phyloP scores from a whole-genome alignment of 116 monocot species.

The Papilionanthe hybrid region DNA sequence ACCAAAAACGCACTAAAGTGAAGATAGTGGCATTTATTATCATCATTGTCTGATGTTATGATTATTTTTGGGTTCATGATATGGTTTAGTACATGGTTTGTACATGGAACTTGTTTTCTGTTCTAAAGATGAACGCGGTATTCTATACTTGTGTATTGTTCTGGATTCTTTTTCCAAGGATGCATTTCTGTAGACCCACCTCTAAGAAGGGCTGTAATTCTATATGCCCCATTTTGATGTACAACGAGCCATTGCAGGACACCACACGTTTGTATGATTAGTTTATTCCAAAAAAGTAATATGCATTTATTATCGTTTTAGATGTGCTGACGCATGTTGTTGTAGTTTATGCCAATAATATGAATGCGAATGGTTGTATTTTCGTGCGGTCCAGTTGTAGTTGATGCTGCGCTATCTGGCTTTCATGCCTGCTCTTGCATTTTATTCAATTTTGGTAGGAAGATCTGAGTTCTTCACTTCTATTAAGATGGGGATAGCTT shows the following conservation, averaged over 20 bases:
- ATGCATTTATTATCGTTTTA: background rate
- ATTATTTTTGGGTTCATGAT: background rate
- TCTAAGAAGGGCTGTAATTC: background rate
- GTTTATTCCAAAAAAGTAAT: background rate
- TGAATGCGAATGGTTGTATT: too few relatives aligned
- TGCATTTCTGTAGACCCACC: background rate
- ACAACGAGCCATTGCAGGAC: background rate
- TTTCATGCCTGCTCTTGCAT: too few relatives aligned
- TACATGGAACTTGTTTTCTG: background rate
- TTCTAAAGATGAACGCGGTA: background rate
- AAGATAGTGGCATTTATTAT: background rate
- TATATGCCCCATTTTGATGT: conserved; percentile 1
- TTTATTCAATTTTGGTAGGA: too few relatives aligned
- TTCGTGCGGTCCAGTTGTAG: too few relatives aligned
- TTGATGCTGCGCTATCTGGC: too few relatives aligned
- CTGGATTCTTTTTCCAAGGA: background rate
- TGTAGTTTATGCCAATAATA: too few relatives aligned
- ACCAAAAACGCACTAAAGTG: conserved; percentile 25
- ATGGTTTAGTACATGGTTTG: background rate
- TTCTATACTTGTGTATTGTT: background rate
- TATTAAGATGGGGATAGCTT: too few relatives aligned
- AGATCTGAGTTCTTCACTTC: too few relatives aligned
- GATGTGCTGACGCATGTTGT: too few relatives aligned
- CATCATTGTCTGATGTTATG: background rate
- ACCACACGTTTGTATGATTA: background rate